Base-by-base conservation (phyloP, 2,329 filamentous ascomycete species). In the Metarhizium guizhouense region DNA sequence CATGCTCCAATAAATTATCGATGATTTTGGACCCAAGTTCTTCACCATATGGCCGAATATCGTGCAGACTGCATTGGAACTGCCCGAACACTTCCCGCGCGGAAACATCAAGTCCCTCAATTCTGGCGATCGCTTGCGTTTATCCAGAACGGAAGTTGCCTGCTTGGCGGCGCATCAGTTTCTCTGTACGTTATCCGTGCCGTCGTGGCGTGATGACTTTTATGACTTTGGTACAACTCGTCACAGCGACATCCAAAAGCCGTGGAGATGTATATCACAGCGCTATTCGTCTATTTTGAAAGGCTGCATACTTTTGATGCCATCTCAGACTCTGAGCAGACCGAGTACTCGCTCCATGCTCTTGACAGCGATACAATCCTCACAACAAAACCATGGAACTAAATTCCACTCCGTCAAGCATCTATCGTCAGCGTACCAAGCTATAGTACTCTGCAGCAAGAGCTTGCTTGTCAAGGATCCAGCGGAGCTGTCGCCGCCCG, bases 221-320 rank as follows among this genome's bases (percentile, higher is more conserved):
- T 67, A 67, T 40, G 66, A 70, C 57, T 66, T 71, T 51, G 69
- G 69, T 71, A 67, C 48, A 55, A 55, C 20, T 68, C 64, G 0
- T 62, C 60, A 36, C 68, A 72, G 51, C 59, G 66, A 29, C 68
- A 71, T 25, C 61, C 61, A 3, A 34, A 51, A 7, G 68, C 70
- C 0, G 63, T 59, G 1, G 59, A 58, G 16, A 65, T 66, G 58
- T 72, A 71, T 45, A 53, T 72, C 3, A 53, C 59, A 1, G 63
- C 67, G 2, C 42, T 71, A 6, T 65, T 70, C 40, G 8, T 55
- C 3, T 70, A 69, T 51, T 66, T 72, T 54, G 54, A 56, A 20
- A 42, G 2, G 32, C 1, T 55, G 6, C 52, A 64, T 0, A 57
- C 59, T 3, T 13, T 32, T 14, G 14, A n/a, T 10, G 47, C 47